A percentile compares a stretch with the other conserved stretches of the same genome.
Evolutionary conservation across 805 yeast genomes (phyloP).

Genomic region (Starmerella etchellsii): DNA sequence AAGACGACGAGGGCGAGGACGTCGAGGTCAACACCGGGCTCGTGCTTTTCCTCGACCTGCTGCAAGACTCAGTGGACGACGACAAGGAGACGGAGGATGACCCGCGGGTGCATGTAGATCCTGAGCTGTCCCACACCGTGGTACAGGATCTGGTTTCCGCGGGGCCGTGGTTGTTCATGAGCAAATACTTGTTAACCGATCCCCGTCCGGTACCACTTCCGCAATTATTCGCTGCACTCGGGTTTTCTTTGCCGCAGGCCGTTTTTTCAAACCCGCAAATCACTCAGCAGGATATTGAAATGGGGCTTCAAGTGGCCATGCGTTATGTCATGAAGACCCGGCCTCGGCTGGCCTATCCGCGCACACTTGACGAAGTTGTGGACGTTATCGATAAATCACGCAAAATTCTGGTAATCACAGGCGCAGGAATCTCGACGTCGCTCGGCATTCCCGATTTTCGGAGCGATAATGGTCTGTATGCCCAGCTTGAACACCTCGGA

Average conservation of each 20-base stretch:
- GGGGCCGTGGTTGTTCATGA: slow-evolving; percentile 51
- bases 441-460: slow-evolving; percentile 88
- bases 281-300: slow-evolving; percentile 16
- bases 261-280: slow-evolving; percentile 12
- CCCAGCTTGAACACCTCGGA: slow-evolving; percentile 53
- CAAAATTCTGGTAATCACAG: slow-evolving; percentile 64
- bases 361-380: slow-evolving; percentile 46
- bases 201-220: slow-evolving; percentile 37
- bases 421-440: slow-evolving; percentile 87
- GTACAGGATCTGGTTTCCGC: slow-evolving; percentile 42
- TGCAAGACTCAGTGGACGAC: slow-evolving; percentile 21
- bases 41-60: slow-evolving; percentile 16
- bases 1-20: slow-evolving; percentile 13
- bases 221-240: slow-evolving; percentile 46
- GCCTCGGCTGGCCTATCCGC: slow-evolving; percentile 18
- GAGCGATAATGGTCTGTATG: slow-evolving; percentile 74
- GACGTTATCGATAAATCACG: slow-evolving; percentile 41
- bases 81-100: slow-evolving; percentile 9
- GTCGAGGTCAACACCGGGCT: slow-evolving; percentile 4
- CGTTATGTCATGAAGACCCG: slow-evolving; percentile 16
- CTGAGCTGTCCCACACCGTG: slow-evolving; percentile 35
- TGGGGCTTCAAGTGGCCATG: slow-evolving; percentile 21
- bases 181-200: slow-evolving; percentile 40
- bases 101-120: slow-evolving; percentile 23
- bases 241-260: slow-evolving; percentile 35